phyloP scores from a whole-genome alignment of 106 monocot species.

The Acorus gramineus region DNA sequence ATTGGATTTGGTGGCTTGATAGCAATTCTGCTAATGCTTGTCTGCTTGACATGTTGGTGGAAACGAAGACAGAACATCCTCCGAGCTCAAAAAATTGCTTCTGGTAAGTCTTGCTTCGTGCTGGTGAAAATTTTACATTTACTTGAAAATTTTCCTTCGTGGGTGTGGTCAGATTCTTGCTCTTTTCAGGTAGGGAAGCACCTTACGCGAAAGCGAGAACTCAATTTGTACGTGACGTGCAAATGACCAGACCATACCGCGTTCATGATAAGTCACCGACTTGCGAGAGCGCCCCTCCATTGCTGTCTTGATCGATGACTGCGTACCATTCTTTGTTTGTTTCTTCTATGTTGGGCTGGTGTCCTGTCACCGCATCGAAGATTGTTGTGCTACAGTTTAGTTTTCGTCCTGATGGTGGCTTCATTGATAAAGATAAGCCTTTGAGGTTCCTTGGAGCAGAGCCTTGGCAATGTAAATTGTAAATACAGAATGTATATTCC shows the following conservation, averaged over 20 bases:
- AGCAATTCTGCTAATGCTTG: conserved; percentile 32
- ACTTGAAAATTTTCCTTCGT: no score
- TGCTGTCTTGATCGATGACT: conserved; percentile 22
- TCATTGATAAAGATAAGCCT: no score
- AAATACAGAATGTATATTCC: no score
- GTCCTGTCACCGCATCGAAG: no score
- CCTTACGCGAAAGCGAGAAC: conserved; percentile 90
- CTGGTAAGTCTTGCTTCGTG: conserved; percentile 18
- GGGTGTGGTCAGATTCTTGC: no score
- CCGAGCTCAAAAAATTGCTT: conserved; percentile 59
- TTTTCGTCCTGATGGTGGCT: no score
- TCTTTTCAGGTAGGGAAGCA: conserved; percentile 72
- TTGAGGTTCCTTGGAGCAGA: no score
- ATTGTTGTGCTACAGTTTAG: no score
- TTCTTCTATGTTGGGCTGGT: no score
- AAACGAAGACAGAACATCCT: conserved; percentile 87
- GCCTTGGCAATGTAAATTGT: no score
- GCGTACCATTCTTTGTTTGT: no score
- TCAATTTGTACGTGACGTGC: conserved; percentile 46
- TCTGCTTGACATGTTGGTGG: conserved; percentile 69
- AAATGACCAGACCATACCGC: conserved; percentile 62
- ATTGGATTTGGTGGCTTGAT: conserved; percentile 59
- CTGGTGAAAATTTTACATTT: no score
- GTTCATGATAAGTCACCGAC: conserved; percentile 41
- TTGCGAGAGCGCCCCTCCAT: conserved; percentile 24